phyloP scores from a whole-genome alignment of 208 protist genomes.

The Crithidia sp. region DNA sequence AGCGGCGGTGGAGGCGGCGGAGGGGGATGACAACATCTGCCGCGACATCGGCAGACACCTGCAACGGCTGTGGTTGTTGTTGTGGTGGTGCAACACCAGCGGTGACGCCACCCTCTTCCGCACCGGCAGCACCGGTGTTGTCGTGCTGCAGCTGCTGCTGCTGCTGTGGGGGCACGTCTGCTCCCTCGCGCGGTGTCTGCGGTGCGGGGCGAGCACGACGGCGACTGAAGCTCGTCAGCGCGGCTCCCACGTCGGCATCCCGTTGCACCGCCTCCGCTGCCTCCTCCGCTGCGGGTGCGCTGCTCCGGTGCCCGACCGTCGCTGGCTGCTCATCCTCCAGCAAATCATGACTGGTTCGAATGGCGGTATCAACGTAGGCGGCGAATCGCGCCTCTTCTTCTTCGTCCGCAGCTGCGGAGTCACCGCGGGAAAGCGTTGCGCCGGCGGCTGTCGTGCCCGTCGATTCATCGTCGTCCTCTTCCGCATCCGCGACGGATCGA shows the following conservation, averaged over 20 bases:
- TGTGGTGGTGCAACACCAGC: background rate
- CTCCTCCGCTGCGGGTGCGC: background rate
- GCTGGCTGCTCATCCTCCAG: constrained; percentile 33
- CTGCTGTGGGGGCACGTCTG: background rate
- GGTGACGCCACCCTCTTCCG: background rate
- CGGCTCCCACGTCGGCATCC: constrained; percentile 36
- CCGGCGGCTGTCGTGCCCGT: no score
- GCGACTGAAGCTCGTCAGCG: constrained; percentile 9
- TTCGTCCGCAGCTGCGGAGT: background rate
- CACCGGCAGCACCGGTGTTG: background rate
- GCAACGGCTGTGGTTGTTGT: background rate
- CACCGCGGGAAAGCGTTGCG: no score
- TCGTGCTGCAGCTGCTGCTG: background rate
- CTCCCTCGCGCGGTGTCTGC: background rate
- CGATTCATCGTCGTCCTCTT: no score
- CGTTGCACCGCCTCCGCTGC: background rate
- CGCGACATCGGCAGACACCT: constrained; percentile 1
- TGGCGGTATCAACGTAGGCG: constrained; percentile 42
- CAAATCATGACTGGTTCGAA: constrained; percentile 43
- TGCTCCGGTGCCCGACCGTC: background rate
- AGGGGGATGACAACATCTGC: constrained; percentile 19
- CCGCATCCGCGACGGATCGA: no score
- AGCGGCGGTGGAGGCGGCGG: constrained; percentile 56
- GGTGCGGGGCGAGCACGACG: background rate
- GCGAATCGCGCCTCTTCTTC: constrained; percentile 29